Conservation (phyloP, 495 filamentous ascomycete genomes). For the Massariosphaeria phaeospora region DNA sequence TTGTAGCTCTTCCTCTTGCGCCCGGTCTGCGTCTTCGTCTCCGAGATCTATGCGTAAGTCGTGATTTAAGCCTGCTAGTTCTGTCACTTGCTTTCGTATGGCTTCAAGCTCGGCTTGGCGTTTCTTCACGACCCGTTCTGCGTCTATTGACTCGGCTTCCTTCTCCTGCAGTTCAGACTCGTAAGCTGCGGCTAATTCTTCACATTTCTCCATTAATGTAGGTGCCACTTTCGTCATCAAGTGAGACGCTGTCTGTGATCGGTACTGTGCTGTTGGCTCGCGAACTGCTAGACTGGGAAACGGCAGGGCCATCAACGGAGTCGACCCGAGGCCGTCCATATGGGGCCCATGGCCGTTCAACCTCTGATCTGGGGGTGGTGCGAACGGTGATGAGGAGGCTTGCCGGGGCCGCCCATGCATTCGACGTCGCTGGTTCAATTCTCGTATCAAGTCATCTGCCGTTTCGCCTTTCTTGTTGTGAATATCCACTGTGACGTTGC, state of each 20-base stretch:
- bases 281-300: constrained; percentile 25
- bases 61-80: constrained; percentile 39
- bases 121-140: constrained; percentile 50
- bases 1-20: constrained; percentile 54
- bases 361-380: constrained; percentile 42
- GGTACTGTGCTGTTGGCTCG: constrained; percentile 43
- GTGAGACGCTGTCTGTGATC: constrained; percentile 56
- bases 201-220: constrained; percentile 52
- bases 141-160: constrained; percentile 54
- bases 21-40: constrained; percentile 59
- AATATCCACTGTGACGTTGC: constrained; percentile 70
- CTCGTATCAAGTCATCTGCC: constrained; percentile 63
- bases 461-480: constrained; percentile 72
- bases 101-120: constrained; percentile 52
- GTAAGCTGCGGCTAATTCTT: constrained; percentile 53
- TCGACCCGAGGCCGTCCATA: not conserved
- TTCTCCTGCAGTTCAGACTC: constrained; percentile 58
- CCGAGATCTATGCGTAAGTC: constrained; percentile 12
- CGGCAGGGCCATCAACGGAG: constrained; percentile 9
- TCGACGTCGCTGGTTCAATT: constrained; percentile 49
- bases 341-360: constrained; percentile 23
- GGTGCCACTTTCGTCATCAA: constrained; percentile 55
- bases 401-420: constrained; percentile 46
- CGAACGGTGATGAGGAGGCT: constrained; percentile 60
- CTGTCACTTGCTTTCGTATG: constrained; percentile 47